These are phyloP conservation scores for Cladosporium sp. DNA, from an alignment of 2,329 filamentous ascomycete genomes.

Conservation along the genomic window DNA sequence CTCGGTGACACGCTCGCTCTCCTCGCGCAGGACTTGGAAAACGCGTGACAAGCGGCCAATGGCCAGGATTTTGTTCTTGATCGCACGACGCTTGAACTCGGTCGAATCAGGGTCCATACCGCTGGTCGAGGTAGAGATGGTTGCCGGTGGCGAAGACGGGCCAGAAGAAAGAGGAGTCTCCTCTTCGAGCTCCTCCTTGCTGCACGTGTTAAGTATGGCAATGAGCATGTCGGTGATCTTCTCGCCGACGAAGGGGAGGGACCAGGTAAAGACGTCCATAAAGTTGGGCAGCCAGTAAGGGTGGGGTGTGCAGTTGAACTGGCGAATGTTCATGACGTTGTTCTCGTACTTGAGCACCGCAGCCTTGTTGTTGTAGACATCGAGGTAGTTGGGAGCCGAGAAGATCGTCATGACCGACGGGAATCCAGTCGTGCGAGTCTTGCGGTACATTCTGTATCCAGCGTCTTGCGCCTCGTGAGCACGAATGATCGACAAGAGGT, in stretches of 20 bases:
- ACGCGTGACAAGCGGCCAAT: slow-evolving; percentile 95
- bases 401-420: slow-evolving; percentile 99
- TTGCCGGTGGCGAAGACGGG: slow-evolving; percentile 69
- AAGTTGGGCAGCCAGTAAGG: slow-evolving; percentile 99
- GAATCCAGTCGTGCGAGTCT: slow-evolving; percentile 96
- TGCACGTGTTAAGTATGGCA: slow-evolving; percentile 95
- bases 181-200: slow-evolving; percentile 93
- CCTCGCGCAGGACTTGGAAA: slow-evolving; percentile 96
- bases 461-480: slow-evolving; percentile 98
- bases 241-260: slow-evolving; percentile 94
- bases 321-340: slow-evolving; percentile 99
- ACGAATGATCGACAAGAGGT: slow-evolving; percentile 91
- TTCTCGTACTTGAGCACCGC: slow-evolving; percentile 99
- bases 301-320: slow-evolving; percentile 99
- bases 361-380: slow-evolving; percentile 99
- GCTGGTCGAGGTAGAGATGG: slow-evolving; percentile 30
- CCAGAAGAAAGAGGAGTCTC: slow-evolving; percentile 74
- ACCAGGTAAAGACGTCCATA: slow-evolving; percentile 99
- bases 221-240: slow-evolving; percentile 99
- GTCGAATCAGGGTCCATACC: slow-evolving; percentile 74
- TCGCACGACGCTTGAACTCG: slow-evolving; percentile 90
- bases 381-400: slow-evolving; percentile 96
- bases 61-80: slow-evolving; percentile 99
- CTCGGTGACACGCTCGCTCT: slow-evolving; percentile 94
- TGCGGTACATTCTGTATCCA: slow-evolving; percentile 98